Conservation (phyloP, 306 rosid species). For the Calophaca sinica region DNA sequence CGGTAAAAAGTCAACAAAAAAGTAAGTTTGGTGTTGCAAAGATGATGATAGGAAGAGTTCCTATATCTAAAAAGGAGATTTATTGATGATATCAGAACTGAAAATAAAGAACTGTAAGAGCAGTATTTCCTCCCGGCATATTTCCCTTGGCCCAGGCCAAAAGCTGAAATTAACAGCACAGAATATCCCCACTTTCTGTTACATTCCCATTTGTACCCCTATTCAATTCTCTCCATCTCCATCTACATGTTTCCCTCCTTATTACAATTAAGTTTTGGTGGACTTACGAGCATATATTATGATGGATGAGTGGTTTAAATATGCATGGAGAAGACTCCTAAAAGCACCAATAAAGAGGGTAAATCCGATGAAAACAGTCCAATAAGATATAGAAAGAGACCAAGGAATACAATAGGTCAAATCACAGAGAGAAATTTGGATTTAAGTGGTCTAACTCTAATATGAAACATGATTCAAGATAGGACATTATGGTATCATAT, state of each 20-base stretch:
- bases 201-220: not conserved
- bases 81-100: not conserved
- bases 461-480: too few species aligned
- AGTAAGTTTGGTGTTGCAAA: not conserved
- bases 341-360: too few species aligned
- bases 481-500: not conserved
- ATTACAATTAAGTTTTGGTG: not conserved
- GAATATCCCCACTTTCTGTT: too few species aligned
- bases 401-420: too few species aligned
- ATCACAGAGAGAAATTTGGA: too few species aligned
- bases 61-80: not conserved
- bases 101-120: not conserved
- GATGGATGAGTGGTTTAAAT: too few species aligned
- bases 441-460: too few species aligned
- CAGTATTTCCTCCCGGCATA: not conserved
- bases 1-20: not conserved
- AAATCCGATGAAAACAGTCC: too few species aligned
- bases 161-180: not conserved
- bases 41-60: not conserved
- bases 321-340: too few species aligned
- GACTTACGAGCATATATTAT: not conserved
- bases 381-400: too few species aligned
- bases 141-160: not conserved
- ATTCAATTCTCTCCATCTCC: not conserved
- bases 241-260: not conserved